phyloP scores from a whole-genome alignment of 306 rosid genomes.

The Sicyos baderoa region DNA sequence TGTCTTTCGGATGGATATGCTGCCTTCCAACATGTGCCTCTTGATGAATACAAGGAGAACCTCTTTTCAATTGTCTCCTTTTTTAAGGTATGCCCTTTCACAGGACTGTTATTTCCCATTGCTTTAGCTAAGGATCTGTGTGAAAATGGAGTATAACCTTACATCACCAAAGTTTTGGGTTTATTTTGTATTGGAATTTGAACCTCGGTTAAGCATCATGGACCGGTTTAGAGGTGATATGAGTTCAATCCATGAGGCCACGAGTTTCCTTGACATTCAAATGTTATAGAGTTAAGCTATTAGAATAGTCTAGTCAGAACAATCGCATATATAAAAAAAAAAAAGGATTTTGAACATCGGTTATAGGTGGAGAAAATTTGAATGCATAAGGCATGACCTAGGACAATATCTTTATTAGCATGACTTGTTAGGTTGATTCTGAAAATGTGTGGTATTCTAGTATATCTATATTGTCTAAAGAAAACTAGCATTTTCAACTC shows the following conservation, averaged over 20 bases:
- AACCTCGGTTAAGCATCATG: too few species aligned
- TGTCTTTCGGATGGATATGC: conserved; percentile 54
- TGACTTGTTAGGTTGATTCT: background rate
- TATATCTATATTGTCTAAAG: background rate
- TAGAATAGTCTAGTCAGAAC: too few species aligned
- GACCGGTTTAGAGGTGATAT: too few species aligned
- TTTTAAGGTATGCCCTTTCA: conserved; percentile 46
- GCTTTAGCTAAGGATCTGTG: too few species aligned
- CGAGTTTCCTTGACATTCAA: too few species aligned
- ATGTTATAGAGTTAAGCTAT: too few species aligned
- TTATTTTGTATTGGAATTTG: background rate
- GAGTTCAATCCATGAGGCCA: too few species aligned
- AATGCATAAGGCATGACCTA: background rate
- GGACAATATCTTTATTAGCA: background rate
- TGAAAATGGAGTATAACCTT: too few species aligned
- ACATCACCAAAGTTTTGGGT: background rate
- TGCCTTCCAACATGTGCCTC: conserved; percentile 74
- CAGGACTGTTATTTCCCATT: too few species aligned
- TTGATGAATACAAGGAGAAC: conserved; percentile 54
- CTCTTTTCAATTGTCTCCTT: conserved; percentile 52
- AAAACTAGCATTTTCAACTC: background rate
- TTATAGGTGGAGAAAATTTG: background rate
- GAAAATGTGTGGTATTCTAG: background rate
- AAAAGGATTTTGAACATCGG: background rate
- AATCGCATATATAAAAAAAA: too few species aligned